Percentiles rank a stretch among this genome's conserved stretches.
Conservation (phyloP, 768 basidiomycete genomes). For the Candolleomyces efflorescens region DNA sequence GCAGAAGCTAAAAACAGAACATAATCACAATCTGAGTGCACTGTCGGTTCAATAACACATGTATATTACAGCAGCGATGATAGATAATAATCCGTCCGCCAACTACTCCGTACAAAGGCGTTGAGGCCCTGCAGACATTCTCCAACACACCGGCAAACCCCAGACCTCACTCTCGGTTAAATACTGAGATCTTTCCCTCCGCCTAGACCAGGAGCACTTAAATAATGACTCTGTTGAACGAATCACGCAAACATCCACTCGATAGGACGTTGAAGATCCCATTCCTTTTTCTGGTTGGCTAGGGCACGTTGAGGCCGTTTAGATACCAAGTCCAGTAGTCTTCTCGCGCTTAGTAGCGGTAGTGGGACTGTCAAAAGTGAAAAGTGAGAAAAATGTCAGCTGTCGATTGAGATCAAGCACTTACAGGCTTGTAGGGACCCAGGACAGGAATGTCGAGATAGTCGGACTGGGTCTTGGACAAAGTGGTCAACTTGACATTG, state of each 20-base stretch:
- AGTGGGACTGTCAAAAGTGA: slow-evolving; percentile 29
- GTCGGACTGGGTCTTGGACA: slow-evolving; percentile 67
- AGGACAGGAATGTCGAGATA: slow-evolving; percentile 89
- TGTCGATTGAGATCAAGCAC: slow-evolving; percentile 11
- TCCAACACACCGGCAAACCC: slow-evolving; percentile 13
- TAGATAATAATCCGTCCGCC: background rate
- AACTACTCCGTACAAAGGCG: slow-evolving; percentile 22
- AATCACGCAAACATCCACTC: slow-evolving; percentile 44
- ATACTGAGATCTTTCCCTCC: slow-evolving; percentile 25
- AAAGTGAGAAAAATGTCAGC: background rate
- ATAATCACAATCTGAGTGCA: background rate
- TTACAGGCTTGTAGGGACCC: slow-evolving; percentile 61
- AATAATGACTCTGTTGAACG: slow-evolving; percentile 46
- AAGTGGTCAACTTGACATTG: slow-evolving; percentile 88
- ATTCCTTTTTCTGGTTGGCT: slow-evolving; percentile 50
- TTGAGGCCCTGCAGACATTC: slow-evolving; percentile 45
- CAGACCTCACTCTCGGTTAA: slow-evolving; percentile 20
- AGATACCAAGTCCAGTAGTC: slow-evolving; percentile 24
- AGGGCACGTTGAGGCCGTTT: slow-evolving; percentile 81
- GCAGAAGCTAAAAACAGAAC: no score
- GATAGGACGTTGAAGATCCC: slow-evolving; percentile 67
- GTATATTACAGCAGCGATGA: background rate
- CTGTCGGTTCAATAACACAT: background rate
- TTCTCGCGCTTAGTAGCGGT: slow-evolving; percentile 41
- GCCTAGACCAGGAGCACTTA: slow-evolving; percentile 38